These are phyloP conservation scores for Drechslera avenae DNA, from an alignment of 2,329 filamentous ascomycete species.

Conservation along the genomic window DNA sequence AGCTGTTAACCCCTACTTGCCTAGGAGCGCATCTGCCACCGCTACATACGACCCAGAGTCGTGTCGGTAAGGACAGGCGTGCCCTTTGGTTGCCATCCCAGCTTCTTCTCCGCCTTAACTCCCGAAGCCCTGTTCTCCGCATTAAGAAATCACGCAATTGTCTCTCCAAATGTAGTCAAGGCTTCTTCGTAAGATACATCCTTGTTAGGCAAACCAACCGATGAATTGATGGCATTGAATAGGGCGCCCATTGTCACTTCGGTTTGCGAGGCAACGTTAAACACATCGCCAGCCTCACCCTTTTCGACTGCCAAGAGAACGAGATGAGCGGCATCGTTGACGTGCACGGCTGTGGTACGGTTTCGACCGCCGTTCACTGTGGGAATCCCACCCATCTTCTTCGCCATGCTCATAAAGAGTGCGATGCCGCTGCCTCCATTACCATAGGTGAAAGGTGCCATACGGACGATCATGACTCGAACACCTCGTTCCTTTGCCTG, in stretches of 20 bases:
- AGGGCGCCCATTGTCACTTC: slow-evolving; percentile 43
- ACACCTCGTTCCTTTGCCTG: slow-evolving; percentile 39
- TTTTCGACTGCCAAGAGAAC: slow-evolving; percentile 49
- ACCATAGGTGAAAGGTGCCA: slow-evolving; percentile 55
- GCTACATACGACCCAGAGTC: slow-evolving; percentile 21
- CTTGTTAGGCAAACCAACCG: slow-evolving; percentile 21
- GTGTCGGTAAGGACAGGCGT: slow-evolving; percentile 38
- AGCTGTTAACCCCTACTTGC: too few relatives aligned
- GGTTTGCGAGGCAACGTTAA: slow-evolving; percentile 40
- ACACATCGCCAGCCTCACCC: slow-evolving; percentile 42
- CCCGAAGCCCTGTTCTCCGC: slow-evolving; percentile 44
- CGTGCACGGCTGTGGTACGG: slow-evolving; percentile 48
- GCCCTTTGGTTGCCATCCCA: slow-evolving; percentile 46
- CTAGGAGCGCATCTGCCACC: too few relatives aligned
- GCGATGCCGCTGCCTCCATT: slow-evolving; percentile 46
- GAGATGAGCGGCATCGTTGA: slow-evolving; percentile 52
- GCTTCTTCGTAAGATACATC: slow-evolving; percentile 31
- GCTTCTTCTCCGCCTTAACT: slow-evolving; percentile 46
- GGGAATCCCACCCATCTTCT: slow-evolving; percentile 32
- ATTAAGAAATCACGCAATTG: slow-evolving; percentile 39
- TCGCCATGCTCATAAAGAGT: slow-evolving; percentile 41
- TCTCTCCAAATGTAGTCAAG: slow-evolving; percentile 29
- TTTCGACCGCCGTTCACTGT: slow-evolving; percentile 31
- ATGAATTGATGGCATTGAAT: slow-evolving; percentile 32
- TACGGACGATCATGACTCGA: slow-evolving; percentile 45